Evolutionary conservation across 306 rosid genomes (phyloP), one percentile per base, ranked within the genome.

Genomic region (Comarum palustre): DNA sequence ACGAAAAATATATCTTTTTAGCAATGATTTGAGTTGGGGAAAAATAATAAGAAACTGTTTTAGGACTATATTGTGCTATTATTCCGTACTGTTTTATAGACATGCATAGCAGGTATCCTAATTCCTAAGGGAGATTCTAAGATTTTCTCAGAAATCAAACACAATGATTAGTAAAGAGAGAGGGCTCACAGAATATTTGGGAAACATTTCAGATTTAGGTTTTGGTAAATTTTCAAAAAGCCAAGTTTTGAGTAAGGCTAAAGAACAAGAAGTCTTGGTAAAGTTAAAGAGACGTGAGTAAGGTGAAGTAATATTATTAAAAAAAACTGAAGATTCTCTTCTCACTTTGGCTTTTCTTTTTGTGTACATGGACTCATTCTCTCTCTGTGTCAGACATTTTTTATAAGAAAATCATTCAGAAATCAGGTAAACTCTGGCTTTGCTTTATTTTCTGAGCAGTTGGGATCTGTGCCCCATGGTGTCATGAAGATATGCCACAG

Each of bases 401-500:
- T 75, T 36, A 75, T 83, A 96, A 87, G 92, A 85, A 88, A 86
- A 90, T 92, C 87, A 76, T 81, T 80, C 87, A 84, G 90, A 79
- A 90, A 83, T 85, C 93, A 93, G 94, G 75, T 83, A 79, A 80
- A 83, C 81, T 27, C 88, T 80, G 90, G 75, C 82, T 81, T 79
- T 63, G 34, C 74, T 84, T 91, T 82, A 86, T 87, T 82, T 86
- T 89, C 88, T 86, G 83, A 80, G 81, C 72, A 85, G 85, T 84
- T 82, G 91, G 96, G 98, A 93, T 93, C 94, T 69, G 98, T 86
- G 94, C 79, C 78, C 77, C 73, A 75, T 81, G 77, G 50, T 80
- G 38, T 75, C 74, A 78, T 71, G 83, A 72, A 81, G 83, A 74
- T 68, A 72, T 65, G 79, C 75, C 54, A 69, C 34, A 20, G 78